phyloP scores from a whole-genome alignment of 1,284 basidiomycete genomes.

The Puccinia triticina region DNA sequence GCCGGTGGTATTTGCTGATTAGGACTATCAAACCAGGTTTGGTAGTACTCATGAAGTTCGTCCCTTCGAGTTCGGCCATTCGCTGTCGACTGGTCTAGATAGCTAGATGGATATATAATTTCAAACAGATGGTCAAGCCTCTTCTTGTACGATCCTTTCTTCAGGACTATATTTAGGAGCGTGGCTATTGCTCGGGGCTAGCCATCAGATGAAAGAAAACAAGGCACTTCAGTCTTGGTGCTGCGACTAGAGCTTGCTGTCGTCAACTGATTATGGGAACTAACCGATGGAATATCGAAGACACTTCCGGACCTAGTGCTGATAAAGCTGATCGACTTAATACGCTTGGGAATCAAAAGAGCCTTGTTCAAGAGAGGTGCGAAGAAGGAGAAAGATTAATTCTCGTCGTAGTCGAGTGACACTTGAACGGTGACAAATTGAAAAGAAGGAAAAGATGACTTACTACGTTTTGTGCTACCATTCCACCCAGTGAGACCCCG shows the following conservation, averaged over 20 bases:
- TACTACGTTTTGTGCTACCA: constrained; percentile 67
- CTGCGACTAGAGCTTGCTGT: background rate
- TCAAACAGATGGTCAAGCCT: background rate
- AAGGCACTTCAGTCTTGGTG: background rate
- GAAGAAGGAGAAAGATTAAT: constrained; percentile 55
- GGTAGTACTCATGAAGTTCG: background rate
- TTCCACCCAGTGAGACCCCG: constrained; percentile 79
- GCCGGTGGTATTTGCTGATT: constrained; percentile 53
- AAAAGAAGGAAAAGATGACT: background rate
- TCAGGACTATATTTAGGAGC: background rate
- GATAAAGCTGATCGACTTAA: constrained; percentile 22
- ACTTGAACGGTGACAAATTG: background rate
- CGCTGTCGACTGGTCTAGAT: background rate
- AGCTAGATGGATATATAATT: constrained; percentile 1
- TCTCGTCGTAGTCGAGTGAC: background rate
- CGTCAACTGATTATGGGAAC: background rate
- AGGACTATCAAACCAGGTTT: background rate
- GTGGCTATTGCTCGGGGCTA: background rate
- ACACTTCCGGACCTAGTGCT: constrained; percentile 16
- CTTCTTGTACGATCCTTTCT: background rate
- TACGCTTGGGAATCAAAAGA: constrained; percentile 22
- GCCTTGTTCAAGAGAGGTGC: background rate
- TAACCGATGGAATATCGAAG: constrained; percentile 33
- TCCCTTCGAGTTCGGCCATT: background rate
- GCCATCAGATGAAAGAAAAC: background rate